A percentile compares a stretch with the other conserved stretches of the same genome.
phyloP scores from a whole-genome alignment of 2,329 filamentous ascomycete genomes.

The Cordyceps cateniannulata region DNA sequence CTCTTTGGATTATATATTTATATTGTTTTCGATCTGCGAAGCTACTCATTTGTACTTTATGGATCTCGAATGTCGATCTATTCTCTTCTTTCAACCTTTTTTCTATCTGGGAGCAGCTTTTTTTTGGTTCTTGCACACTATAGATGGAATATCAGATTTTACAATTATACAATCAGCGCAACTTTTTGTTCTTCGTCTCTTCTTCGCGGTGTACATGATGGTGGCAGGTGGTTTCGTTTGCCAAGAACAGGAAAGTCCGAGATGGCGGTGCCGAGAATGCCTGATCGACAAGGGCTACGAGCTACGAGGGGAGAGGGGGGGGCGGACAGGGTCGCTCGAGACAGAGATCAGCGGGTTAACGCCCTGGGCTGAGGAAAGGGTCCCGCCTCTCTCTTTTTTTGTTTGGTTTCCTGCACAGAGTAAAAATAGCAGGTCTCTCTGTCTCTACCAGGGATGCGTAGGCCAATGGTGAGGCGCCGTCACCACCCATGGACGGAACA shows the following conservation, averaged over 20 bases:
- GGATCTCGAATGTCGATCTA: neutral
- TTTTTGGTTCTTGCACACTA: neutral
- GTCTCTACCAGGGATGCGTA: too few species aligned
- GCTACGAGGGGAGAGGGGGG: neutral
- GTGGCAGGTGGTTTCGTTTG: neutral
- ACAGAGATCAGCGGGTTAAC: neutral
- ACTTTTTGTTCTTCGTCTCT: neutral
- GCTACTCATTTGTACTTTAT: neutral
- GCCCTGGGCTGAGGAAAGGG: neutral
- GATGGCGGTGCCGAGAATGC: slow-evolving; percentile 9
- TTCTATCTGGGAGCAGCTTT: neutral
- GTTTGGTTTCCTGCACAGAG: too few species aligned
- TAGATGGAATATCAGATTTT: neutral
- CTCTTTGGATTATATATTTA: slow-evolving; percentile 2
- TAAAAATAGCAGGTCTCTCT: neutral
- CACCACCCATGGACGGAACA: neutral
- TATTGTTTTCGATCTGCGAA: neutral
- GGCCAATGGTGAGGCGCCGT: neutral
- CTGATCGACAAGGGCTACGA: slow-evolving; percentile 1
- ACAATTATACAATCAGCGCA: neutral
- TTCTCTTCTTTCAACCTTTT: neutral
- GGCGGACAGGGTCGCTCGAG: neutral
- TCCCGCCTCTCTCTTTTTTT: too few species aligned
- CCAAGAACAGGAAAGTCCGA: slow-evolving; percentile 1
- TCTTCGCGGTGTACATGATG: neutral